Evolutionary conservation across 495 filamentous ascomycete genomes (phyloP).

Genomic region (Aspergillus sclerotiicarbonarius): DNA sequence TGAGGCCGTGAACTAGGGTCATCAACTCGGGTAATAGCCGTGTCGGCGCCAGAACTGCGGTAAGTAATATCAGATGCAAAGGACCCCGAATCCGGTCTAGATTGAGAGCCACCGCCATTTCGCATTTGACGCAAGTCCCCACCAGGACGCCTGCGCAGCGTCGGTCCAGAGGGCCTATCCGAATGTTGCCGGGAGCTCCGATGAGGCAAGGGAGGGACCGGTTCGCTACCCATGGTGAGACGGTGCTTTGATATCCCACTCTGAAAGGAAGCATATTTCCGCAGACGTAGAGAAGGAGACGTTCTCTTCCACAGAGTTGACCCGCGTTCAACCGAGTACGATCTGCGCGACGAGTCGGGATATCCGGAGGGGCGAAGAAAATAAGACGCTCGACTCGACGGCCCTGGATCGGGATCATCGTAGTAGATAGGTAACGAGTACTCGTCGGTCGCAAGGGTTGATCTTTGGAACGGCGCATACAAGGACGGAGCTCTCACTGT

Average conservation of each 20-base stretch:
- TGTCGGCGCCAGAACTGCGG: slow-evolving; percentile 61
- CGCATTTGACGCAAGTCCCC: slow-evolving; percentile 80
- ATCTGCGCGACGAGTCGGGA: slow-evolving; percentile 26
- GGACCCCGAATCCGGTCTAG: slow-evolving; percentile 62
- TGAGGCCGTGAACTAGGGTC: slow-evolving; percentile 30
- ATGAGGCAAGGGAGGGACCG: slow-evolving; percentile 50
- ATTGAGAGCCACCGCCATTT: slow-evolving; percentile 68
- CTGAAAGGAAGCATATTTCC: slow-evolving; percentile 69
- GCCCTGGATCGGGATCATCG: slow-evolving; percentile 23
- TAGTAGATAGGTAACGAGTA: slow-evolving; percentile 36
- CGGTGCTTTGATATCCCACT: slow-evolving; percentile 63
- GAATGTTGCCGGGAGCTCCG: slow-evolving; percentile 32
- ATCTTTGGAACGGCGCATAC: slow-evolving; percentile 22
- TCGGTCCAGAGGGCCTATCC: slow-evolving; percentile 43
- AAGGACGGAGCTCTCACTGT: slow-evolving; percentile 21
- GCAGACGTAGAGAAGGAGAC: slow-evolving; percentile 43
- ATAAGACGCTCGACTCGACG: slow-evolving; percentile 15
- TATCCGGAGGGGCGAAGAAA: slow-evolving; percentile 19
- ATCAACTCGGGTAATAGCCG: slow-evolving; percentile 20
- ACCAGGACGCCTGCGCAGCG: slow-evolving; percentile 82
- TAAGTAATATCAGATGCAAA: slow-evolving; percentile 68
- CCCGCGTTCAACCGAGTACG: slow-evolving; percentile 32
- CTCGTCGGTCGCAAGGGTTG: slow-evolving; percentile 27
- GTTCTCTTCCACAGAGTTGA: slow-evolving; percentile 27
- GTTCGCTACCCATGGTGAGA: slow-evolving; percentile 59